Evolutionary conservation across 345 rosid species (phyloP), one percentile per base, ranked within the genome.

Genomic region (Chamaenerion angustifolium): DNA sequence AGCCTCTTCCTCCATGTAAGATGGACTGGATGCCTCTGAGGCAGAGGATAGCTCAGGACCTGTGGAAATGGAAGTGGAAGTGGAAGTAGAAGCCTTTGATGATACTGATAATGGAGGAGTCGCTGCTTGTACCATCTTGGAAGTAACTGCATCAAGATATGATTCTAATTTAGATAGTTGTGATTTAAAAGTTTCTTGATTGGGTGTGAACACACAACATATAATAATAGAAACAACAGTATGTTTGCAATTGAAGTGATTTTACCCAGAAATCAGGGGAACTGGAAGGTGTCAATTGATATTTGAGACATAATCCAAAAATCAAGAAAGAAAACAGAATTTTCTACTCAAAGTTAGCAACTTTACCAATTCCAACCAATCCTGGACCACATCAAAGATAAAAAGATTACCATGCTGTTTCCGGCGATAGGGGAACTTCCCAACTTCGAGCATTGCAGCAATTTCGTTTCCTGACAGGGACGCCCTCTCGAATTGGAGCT

Each of bases 381-480:
- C 25, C 4, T 21, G 42, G 16, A 15, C 14, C 18, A 12, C 15
- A 12, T 18, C 44, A 6, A 16, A 52, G 3, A 11, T 4, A 17
- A 11, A 27, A 16, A n/a, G 12, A 42, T 45, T 43, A 64, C 56
- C 57, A 79, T 94, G 92, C 64, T 75, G 70, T 78, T 85, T 88
- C 4, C 80, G 90, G 60, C 73, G 79, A 63, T 85, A 73, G 40
- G 81, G 94, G 61, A 72, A 77, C 60, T 75, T 85, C 53, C 99
- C 95, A 4, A 62, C 95, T 68, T 88, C 99, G 27, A 93, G 99
- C 75, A 93, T 61, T 68, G 69, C 64, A 6, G 92, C 86, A 51
- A 88, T 78, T 67, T 85, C 99, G 56, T 53, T 70, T 43, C 94
- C 99, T 6, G 76, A 71, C 48, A 82, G 88, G 0, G 97, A 83